phyloP scores from a whole-genome alignment of 2,329 filamentous ascomycete genomes.

The Fusarium sp. region DNA sequence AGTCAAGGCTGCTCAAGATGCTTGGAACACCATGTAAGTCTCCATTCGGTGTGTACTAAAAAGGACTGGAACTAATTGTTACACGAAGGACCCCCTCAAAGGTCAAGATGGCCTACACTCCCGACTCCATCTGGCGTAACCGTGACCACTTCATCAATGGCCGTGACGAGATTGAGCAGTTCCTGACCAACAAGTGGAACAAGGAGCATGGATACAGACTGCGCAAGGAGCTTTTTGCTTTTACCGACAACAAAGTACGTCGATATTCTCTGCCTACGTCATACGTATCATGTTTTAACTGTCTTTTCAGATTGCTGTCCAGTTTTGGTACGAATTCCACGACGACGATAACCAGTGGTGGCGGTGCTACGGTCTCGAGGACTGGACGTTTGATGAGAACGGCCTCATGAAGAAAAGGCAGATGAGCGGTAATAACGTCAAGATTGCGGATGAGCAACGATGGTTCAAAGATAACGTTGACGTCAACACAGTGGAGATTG shows the following conservation, averaged over 20 bases:
- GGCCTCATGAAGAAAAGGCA: conserved; percentile 79
- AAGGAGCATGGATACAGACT: conserved; percentile 78
- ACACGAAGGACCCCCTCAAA: conserved; percentile 68
- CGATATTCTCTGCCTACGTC: not conserved
- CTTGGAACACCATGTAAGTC: conserved; percentile 81
- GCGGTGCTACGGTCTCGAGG: conserved; percentile 86
- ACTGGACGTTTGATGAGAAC: conserved; percentile 80
- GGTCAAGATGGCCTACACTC: conserved; percentile 80
- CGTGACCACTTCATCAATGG: conserved; percentile 77
- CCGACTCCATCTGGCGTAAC: conserved; percentile 85
- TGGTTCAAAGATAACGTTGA: conserved; percentile 80
- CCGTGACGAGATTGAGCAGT: conserved; percentile 73
- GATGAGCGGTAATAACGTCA: conserved; percentile 82
- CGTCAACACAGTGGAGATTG: conserved; percentile 74
- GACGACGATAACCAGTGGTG: conserved; percentile 81
- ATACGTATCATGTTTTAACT: not conserved
- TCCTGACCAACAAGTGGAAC: conserved; percentile 80
- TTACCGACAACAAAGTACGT: conserved; percentile 71
- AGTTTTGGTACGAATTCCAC: conserved; percentile 91
- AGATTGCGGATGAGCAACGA: conserved; percentile 69
- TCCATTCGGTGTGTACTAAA: not conserved
- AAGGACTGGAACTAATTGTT: not conserved
- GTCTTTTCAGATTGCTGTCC: conserved; percentile 76
- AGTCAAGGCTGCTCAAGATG: conserved; percentile 85
- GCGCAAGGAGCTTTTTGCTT: conserved; percentile 87